Evolutionary conservation across 257 asterid species (phyloP).

Genomic region (Solanum microdontum): DNA sequence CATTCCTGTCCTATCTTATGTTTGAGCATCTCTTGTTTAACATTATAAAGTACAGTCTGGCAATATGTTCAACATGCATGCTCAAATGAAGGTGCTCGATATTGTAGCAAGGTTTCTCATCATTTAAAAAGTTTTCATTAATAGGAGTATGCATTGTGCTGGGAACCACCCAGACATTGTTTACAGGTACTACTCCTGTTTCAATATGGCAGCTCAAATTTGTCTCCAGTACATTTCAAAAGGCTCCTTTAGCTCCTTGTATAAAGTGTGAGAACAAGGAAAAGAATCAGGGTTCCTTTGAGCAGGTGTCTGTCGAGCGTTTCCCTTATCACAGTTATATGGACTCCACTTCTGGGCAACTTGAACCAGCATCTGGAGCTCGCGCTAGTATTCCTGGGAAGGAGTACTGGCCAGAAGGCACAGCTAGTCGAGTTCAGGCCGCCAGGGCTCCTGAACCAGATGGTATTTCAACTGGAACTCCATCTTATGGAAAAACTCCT

Average conservation of each 20-base stretch:
- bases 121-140: neutral
- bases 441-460: conserved; percentile 86
- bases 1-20: neutral
- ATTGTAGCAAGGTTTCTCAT: neutral
- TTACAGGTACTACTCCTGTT: conserved; percentile 10
- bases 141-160: neutral
- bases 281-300: conserved; percentile 20
- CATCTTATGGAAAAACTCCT: conserved; percentile 79
- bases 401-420: conserved; percentile 95
- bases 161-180: conserved; percentile 7
- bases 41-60: neutral
- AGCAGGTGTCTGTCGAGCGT: conserved; percentile 60
- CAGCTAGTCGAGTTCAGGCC: conserved; percentile 66
- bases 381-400: conserved; percentile 83
- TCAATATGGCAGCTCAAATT: conserved; percentile 6
- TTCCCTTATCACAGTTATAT: conserved; percentile 63
- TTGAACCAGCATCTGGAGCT: conserved; percentile 97
- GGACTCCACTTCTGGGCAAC: conserved; percentile 90
- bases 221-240: conserved; percentile 7
- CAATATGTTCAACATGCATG: neutral
- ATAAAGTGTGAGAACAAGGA: conserved; percentile 69
- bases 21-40: neutral
- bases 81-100: neutral
- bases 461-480: conserved; percentile 58
- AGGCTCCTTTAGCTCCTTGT: conserved; percentile 21